Base-by-base conservation (phyloP, 768 basidiomycete species). In the Termitomyces sp. region DNA sequence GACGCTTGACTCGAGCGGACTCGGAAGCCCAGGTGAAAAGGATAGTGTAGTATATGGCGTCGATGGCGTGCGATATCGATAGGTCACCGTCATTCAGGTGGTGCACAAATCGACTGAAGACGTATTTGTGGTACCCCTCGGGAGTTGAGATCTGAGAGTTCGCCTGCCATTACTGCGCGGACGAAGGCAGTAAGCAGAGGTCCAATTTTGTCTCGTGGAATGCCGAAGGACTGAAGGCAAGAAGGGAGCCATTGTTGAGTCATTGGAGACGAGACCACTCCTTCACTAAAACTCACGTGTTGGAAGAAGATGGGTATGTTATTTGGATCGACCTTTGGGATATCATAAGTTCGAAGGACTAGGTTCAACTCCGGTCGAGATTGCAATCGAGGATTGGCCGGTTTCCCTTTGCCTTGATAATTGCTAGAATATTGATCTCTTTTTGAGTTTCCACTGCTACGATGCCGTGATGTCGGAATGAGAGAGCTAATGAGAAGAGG, bases 11-110 rank as follows among this genome's bases (percentile, higher is more conserved):
- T 22, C 66, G 59, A 9, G 38, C 61, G 11, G 76, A 75, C 50
- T 76, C 68, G 4, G 78, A 70, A 4, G 79, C 83, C 88, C 87
- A 90, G 38, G 75, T 69, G 66, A 80, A 87, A 63, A 90, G 79
- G 28, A 84, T 74, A 32, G 78, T 79, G 50, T 80, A 83, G 59
- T 80, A 78, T n/a, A 81, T 76, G 61, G 75, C 69, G 62, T 87
- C 84, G n/a, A 79, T 65, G 24, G n/a, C 71, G 66, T 20, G 72
- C 68, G 9, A 20, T 58, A 12, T 61, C 68, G 9, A 20, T 58
- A 12, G 61, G 22, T 67, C 46, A 12, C 65, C 59, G 32, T 78
- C 70, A 5, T 74, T 57, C 12, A 76, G 52, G 11, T 75, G 69
- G 32, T 78, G 68, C 0, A 71, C 66, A 61, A 88, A 81, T n/a